Percentiles rank a stretch among this genome's conserved stretches.
Evolutionary conservation across 345 rosid genomes (phyloP).

Genomic region (Clausena lansium): DNA sequence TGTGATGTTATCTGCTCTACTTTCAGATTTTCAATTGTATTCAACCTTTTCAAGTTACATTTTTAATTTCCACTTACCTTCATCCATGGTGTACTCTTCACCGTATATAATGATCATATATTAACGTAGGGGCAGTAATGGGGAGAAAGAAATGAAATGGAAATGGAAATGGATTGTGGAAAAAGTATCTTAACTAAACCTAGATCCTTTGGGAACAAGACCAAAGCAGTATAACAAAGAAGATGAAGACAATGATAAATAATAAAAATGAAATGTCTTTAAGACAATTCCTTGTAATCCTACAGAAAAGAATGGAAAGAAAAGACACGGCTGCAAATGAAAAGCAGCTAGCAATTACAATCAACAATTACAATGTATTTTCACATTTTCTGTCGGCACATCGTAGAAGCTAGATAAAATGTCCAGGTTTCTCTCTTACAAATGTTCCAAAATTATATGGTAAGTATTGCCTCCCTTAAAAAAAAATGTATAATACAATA

Average conservation of each 20-base stretch:
- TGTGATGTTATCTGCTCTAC: background rate
- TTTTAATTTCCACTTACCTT: background rate
- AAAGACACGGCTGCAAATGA: background rate
- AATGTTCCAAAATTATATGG: background rate
- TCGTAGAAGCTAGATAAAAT: background rate
- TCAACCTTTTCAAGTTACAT: background rate
- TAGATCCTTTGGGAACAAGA: background rate
- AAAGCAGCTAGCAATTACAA: background rate
- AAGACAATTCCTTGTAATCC: background rate
- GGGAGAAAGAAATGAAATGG: background rate
- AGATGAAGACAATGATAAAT: background rate
- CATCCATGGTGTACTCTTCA: background rate
- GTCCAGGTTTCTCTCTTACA: background rate
- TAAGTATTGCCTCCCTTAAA: background rate
- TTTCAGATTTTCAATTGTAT: too few relatives aligned
- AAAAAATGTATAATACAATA: background rate
- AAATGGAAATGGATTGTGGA: too few relatives aligned
- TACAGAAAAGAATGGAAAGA: background rate
- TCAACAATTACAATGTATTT: background rate
- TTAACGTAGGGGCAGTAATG: background rate
- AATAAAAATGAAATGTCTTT: too few relatives aligned
- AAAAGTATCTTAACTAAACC: background rate
- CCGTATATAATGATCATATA: background rate
- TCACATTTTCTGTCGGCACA: background rate
- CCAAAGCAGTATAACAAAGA: background rate